phyloP scores from a whole-genome alignment of 345 rosid genomes.

The Mallotus nudiflorus region DNA sequence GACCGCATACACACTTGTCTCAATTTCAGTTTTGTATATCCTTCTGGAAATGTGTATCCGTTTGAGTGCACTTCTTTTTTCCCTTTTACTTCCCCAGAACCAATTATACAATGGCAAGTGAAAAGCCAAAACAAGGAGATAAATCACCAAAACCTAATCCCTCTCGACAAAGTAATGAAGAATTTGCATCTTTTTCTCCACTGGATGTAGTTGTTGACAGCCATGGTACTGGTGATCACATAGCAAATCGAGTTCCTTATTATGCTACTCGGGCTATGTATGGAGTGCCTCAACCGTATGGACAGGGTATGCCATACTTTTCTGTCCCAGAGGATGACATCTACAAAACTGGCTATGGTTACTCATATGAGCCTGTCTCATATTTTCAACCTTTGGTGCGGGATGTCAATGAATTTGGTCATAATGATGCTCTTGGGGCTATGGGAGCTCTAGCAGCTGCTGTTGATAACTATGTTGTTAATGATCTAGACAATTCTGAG shows the following conservation, averaged over 20 bases:
- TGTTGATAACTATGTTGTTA: too few species aligned
- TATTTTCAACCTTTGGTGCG: background rate
- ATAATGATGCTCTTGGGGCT: background rate
- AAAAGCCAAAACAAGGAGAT: conserved; percentile 22
- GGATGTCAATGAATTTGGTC: conserved; percentile 9
- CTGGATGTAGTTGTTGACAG: conserved; percentile 1
- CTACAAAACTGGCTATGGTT: conserved; percentile 1
- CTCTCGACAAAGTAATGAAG: conserved; percentile 8
- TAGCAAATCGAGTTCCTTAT: conserved; percentile 3
- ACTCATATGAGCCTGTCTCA: conserved; percentile 1
- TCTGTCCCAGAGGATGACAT: background rate
- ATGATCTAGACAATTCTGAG: too few species aligned
- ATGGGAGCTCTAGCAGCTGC: too few species aligned
- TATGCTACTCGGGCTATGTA: conserved; percentile 5
- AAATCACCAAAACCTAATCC: conserved; percentile 1
- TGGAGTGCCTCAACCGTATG: conserved; percentile 12
- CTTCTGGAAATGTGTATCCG: conserved; percentile 4
- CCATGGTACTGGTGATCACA: conserved; percentile 7
- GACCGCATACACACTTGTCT: background rate
- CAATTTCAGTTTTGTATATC: background rate
- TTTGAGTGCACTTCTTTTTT: conserved; percentile 2
- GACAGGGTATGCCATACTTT: conserved; percentile 6
- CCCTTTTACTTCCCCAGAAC: background rate
- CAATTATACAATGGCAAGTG: conserved; percentile 26
- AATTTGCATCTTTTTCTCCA: conserved; percentile 4